Evolutionary conservation across 495 filamentous ascomycete genomes (phyloP), one percentile per base, ranked within the genome.

Genomic region (Neurospora africana): DNA sequence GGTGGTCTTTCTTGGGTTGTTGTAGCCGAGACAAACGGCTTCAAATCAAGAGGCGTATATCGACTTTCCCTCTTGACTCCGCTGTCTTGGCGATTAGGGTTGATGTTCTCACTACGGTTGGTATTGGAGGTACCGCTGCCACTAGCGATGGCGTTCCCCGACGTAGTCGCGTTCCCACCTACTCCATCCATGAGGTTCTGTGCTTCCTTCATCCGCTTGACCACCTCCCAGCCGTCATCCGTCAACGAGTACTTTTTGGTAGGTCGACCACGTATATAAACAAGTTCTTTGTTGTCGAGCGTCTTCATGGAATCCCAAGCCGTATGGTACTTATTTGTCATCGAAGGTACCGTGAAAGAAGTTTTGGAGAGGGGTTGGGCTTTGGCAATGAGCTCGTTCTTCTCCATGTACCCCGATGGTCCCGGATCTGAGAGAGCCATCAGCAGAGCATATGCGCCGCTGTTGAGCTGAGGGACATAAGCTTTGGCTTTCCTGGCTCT

Each of bases 281-380:
- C 91, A 11, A 94, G 82, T 53, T 94, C 92, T 79, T 94, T 94
- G 36, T 89, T 83, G 3, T 89, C 75, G 36, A 95, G 82, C 0
- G 90, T 92, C 75, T 92, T 94, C 88, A 96, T 96, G 0, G 91
- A 92, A 76, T 86, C 90, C 93, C 93, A 96, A 0, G 92, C 93
- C 3, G 92, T 95, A 74, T 92, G 93, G 76, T 86, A 91, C 74
- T 88, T 91, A 6, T 83, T 89, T 4, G 90, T 82, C 69, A 93
- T 89, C 11, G 82, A 81, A 7, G 91, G 90, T 2, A 87, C 88
- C 0, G 87, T 91, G 76, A 93, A 37, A 9, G 36, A 37, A 10
- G 9, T 8, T 10, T 37, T 9, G 9, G 36, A 37, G 9, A 10
- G 9, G 9, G 36, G 37, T 76, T 95, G 90, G 15, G 92, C 92